phyloP scores from a whole-genome alignment of 768 basidiomycete genomes.

The Lactifluus echinatus region DNA sequence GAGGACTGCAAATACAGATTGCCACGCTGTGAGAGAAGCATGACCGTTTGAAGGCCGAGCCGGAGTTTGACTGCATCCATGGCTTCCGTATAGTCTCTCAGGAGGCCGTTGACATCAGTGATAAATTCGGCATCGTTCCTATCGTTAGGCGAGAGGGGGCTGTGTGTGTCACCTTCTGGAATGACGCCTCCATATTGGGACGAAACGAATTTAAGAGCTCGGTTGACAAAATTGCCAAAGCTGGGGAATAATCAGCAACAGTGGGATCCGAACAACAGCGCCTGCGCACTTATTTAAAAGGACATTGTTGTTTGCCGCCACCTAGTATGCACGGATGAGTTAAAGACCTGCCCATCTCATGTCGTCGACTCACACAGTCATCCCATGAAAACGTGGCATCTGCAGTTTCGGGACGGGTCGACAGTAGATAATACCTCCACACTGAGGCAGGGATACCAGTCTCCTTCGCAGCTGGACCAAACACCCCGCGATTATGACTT shows the following conservation, averaged over 20 bases:
- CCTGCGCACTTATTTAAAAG: slow-evolving; percentile 74
- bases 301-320: slow-evolving; percentile 87
- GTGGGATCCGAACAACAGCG: neutral
- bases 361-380: slow-evolving; percentile 59
- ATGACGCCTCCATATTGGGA: slow-evolving; percentile 75
- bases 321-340: slow-evolving; percentile 34
- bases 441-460: slow-evolving; percentile 91
- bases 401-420: slow-evolving; percentile 84
- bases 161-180: slow-evolving; percentile 70
- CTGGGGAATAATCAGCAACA: slow-evolving; percentile 31
- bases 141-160: slow-evolving; percentile 62
- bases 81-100: slow-evolving; percentile 72
- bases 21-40: slow-evolving; percentile 81
- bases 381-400: slow-evolving; percentile 98
- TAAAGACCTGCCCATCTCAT: neutral
- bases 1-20: slow-evolving; percentile 94
- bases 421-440: slow-evolving; percentile 94
- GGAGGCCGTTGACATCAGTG: slow-evolving; percentile 63
- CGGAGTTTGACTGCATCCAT: slow-evolving; percentile 93
- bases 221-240: slow-evolving; percentile 97
- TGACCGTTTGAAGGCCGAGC: slow-evolving; percentile 76
- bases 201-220: slow-evolving; percentile 83
- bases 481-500: slow-evolving; percentile 92
- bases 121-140: slow-evolving; percentile 67
- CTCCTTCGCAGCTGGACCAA: slow-evolving; percentile 88